Evolutionary conservation across 352 stramenopile species (phyloP).

Genomic region (Phytophthora tubulina): DNA sequence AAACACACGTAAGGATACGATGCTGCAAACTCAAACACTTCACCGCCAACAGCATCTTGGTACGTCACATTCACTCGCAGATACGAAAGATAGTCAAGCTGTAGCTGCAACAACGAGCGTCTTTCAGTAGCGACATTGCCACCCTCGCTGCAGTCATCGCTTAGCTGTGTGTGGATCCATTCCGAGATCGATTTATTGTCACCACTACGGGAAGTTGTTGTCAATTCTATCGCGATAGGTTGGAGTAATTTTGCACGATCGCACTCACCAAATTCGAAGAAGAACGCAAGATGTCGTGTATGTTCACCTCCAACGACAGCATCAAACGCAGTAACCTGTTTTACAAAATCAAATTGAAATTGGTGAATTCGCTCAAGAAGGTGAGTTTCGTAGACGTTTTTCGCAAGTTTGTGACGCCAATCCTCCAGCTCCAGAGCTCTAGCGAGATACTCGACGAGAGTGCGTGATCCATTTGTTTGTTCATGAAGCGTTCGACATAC

Average conservation of each 20-base stretch:
- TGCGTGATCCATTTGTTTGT: slow-evolving; percentile 4
- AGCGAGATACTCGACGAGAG: slow-evolving; percentile 30
- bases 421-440: slow-evolving; percentile 40
- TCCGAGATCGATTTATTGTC: slow-evolving; percentile 43
- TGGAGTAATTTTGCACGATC: slow-evolving; percentile 14
- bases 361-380: slow-evolving; percentile 53
- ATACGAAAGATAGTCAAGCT: slow-evolving; percentile 41
- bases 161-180: slow-evolving; percentile 33
- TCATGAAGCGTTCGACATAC: slow-evolving; percentile 29
- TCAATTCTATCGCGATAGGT: slow-evolving; percentile 35
- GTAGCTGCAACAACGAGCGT: slow-evolving; percentile 34
- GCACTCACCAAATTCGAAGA: slow-evolving; percentile 33
- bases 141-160: background rate
- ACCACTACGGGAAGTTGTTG: background rate
- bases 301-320: slow-evolving; percentile 32
- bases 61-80: slow-evolving; percentile 41
- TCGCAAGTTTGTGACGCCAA: slow-evolving; percentile 51
- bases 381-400: slow-evolving; percentile 51
- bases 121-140: slow-evolving; percentile 15
- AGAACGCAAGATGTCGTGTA: slow-evolving; percentile 41
- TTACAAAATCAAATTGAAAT: slow-evolving; percentile 58
- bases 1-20: slow-evolving; percentile 56
- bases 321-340: slow-evolving; percentile 27
- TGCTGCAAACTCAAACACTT: slow-evolving; percentile 63
- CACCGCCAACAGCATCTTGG: slow-evolving; percentile 48